These are phyloP conservation scores for Ramularia collo-cygni DNA, from an alignment of 2,329 filamentous ascomycete species.

Conservation along the genomic window DNA sequence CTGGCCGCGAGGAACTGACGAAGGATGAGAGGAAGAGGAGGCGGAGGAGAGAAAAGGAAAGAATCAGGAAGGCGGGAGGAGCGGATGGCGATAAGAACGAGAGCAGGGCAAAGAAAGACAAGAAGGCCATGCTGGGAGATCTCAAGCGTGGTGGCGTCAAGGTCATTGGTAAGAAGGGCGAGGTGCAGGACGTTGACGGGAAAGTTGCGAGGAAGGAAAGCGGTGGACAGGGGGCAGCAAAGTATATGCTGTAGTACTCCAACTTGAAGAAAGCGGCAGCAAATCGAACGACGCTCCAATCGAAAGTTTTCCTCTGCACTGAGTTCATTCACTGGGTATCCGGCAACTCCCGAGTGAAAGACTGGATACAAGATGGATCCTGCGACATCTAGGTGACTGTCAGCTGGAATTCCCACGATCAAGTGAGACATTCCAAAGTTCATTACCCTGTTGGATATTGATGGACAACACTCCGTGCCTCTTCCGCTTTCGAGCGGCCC, in stretches of 20 bases:
- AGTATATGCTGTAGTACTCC: slow-evolving; percentile 26
- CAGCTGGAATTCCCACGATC: too few relatives aligned
- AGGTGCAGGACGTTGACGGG: slow-evolving; percentile 75
- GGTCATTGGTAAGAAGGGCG: slow-evolving; percentile 84
- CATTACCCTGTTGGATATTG: too few relatives aligned
- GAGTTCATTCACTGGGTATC: too few relatives aligned
- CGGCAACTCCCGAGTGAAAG: too few relatives aligned
- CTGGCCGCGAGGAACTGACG: slow-evolving; percentile 78
- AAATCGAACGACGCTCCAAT: too few relatives aligned
- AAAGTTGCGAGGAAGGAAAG: slow-evolving; percentile 51
- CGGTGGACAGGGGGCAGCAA: slow-evolving; percentile 23
- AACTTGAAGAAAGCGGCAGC: too few relatives aligned
- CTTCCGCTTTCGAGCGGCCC: too few relatives aligned
- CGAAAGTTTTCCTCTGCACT: too few relatives aligned
- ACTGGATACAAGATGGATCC: too few relatives aligned
- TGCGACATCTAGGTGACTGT: too few relatives aligned
- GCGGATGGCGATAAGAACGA: slow-evolving; percentile 36
- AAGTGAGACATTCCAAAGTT: too few relatives aligned
- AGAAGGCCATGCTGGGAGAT: slow-evolving; percentile 55
- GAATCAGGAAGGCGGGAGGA: slow-evolving; percentile 60
- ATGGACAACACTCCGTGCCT: too few relatives aligned
- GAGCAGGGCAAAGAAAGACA: slow-evolving; percentile 39
- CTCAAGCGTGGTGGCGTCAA: slow-evolving; percentile 82
- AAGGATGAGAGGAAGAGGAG: slow-evolving; percentile 77
- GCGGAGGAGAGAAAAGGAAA: slow-evolving; percentile 67